Evolutionary conservation across 2,329 filamentous ascomycete genomes (phyloP), one percentile per base, ranked within the genome.

Genomic region (Ilyonectria sp.): DNA sequence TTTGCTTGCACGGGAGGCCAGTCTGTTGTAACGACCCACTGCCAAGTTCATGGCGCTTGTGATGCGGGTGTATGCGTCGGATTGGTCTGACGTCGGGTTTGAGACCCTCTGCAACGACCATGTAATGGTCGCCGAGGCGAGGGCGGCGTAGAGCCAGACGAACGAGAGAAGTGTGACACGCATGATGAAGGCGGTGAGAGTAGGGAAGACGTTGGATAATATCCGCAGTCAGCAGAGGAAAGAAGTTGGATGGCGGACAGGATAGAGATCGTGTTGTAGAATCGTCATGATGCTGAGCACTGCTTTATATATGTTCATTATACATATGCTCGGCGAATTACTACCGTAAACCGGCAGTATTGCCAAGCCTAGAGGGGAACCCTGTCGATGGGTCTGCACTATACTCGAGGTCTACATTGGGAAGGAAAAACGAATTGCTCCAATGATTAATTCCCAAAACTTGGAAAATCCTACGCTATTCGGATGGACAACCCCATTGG

Each of bases 1-100:
- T 73, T 86, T 85, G 69, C 60, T 76, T 8, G 83, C 78, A 5
- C 57, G 63, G 3, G 81, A 72, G 35, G 79, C 76, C 1, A 75
- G 74, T 31, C 50, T 8, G 11, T 76, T 75, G 75, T 86, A 83
- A 6, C 83, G 82, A 8, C 78, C 78, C 0, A 79, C 81, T 6
- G 84, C 84, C 1, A 77, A 67, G 11, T 59, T 68, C 82, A 86
- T 85, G 50, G 82, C 83, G 1, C 72, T 62, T 43, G 83, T 80
- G 72, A 86, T 86, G n/a, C 77, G 76, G 2, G 68, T 46, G 72
- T 86, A 86, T 40, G 84, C 84, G 35, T 85, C 83, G 10, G 67
- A 35, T 44, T 86, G 77, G 74, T 86, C 84, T 0, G 76, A 57
- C 0, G 81, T 79, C 0, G 84, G 84, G 70, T 79, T 84, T n/a